Evolutionary conservation across 805 yeast species (phyloP).

Genomic region (Maudiozyma turicensis): DNA sequence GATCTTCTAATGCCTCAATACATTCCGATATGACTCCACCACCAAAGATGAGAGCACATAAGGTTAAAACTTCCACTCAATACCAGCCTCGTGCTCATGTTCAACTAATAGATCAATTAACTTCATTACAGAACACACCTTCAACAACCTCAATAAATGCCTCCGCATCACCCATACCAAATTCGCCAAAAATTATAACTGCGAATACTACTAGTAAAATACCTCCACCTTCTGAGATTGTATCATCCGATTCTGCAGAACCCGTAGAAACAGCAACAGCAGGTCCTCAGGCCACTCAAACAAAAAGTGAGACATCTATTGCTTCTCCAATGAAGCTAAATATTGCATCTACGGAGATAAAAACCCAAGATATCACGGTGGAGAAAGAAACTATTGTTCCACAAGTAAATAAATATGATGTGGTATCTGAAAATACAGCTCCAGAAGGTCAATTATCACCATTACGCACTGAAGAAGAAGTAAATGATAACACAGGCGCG

Average conservation of each 20-base stretch:
- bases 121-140: background rate
- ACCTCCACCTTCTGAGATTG: too few species aligned
- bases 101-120: background rate
- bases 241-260: too few species aligned
- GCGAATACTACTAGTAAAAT: too few species aligned
- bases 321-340: too few species aligned
- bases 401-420: background rate
- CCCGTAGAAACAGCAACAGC: too few species aligned
- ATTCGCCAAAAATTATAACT: background rate
- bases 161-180: background rate
- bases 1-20: slow-evolving; percentile 6
- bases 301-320: too few species aligned
- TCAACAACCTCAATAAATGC: background rate
- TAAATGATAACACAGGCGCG: too few species aligned
- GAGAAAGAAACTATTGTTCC: background rate
- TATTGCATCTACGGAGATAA: too few species aligned
- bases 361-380: background rate
- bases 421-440: background rate
- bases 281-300: too few species aligned
- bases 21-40: slow-evolving; percentile 19
- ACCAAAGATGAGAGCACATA: slow-evolving; percentile 3
- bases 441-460: too few species aligned
- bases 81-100: background rate
- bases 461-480: too few species aligned
- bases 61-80: background rate